Percentiles rank a stretch among this genome's conserved stretches.
Conservation (phyloP, 2,329 filamentous ascomycete genomes). For the Diaporthe helianthi region DNA sequence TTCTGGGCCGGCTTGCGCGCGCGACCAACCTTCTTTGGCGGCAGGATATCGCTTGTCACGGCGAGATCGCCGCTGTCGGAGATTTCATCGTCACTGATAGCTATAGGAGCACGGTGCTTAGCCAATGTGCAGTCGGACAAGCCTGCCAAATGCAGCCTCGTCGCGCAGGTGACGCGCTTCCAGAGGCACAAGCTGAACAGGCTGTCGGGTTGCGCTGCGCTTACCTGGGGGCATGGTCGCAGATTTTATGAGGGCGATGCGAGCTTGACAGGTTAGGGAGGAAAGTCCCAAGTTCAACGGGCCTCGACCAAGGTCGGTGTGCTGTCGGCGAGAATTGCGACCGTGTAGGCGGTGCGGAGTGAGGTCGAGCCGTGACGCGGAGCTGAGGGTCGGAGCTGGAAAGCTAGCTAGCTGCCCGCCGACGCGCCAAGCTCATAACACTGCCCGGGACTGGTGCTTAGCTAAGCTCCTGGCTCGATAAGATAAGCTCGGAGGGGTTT, state of each 20-base stretch:
- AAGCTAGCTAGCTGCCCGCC: neutral
- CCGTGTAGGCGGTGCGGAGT: neutral
- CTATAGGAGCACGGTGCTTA: conserved; percentile 37
- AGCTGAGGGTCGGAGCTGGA: neutral
- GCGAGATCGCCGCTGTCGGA: conserved; percentile 44
- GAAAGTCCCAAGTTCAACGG: no score
- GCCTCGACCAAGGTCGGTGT: conserved; percentile 1
- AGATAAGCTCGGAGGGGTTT: neutral
- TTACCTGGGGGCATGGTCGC: conserved; percentile 32
- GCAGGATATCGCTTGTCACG: conserved; percentile 36
- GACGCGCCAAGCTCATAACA: conserved; percentile 14
- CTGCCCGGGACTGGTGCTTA: neutral
- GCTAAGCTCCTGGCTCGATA: neutral
- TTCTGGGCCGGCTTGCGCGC: conserved; percentile 35
- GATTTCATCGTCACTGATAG: conserved; percentile 51
- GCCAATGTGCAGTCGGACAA: neutral
- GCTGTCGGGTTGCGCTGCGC: neutral
- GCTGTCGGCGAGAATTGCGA: conserved; percentile 17
- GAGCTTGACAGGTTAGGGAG: neutral
- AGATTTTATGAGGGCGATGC: neutral
- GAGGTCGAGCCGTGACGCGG: conserved; percentile 19
- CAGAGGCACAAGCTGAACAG: neutral
- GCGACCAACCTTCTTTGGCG: conserved; percentile 33
- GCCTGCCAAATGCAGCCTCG: neutral
- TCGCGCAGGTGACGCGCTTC: conserved; percentile 27